phyloP scores from a whole-genome alignment of 78 protist genomes.

The Speleostelium caveatum region DNA sequence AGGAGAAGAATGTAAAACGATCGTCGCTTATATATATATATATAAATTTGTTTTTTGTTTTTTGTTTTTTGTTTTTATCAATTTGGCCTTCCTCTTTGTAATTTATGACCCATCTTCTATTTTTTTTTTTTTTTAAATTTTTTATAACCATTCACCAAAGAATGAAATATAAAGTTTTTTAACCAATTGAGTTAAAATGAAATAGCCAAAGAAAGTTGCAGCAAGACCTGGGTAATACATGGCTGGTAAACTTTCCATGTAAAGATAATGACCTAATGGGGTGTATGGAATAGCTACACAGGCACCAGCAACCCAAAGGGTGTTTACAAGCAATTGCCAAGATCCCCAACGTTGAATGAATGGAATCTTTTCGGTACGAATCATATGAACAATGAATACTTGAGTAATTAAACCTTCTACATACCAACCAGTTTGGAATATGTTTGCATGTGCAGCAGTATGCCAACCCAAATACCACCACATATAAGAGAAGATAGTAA shows the following conservation, averaged over 20 bases:
- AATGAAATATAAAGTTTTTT: conserved; percentile 29
- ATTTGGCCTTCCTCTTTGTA: too few species aligned
- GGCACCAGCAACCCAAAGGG: conserved; percentile 37
- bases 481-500: conserved; percentile 68
- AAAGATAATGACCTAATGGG: conserved; percentile 10
- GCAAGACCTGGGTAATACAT: conserved; percentile 78
- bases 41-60: too few species aligned
- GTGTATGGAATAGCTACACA: conserved; percentile 67
- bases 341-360: conserved; percentile 80
- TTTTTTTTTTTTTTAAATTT: too few species aligned
- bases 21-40: too few species aligned
- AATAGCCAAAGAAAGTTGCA: conserved; percentile 50
- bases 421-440: conserved; percentile 81
- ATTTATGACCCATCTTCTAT: too few species aligned
- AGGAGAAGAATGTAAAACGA: too few species aligned
- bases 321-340: conserved; percentile 48
- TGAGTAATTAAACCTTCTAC: conserved; percentile 76
- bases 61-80: too few species aligned
- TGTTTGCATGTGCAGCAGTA: not conserved
- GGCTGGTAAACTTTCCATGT: conserved; percentile 1
- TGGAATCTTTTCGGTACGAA: conserved; percentile 70
- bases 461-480: conserved; percentile 76
- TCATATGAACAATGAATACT: conserved; percentile 76
- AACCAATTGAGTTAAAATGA: conserved; percentile 61
- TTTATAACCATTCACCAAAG: conserved; percentile 76